Evolutionary conservation across 495 filamentous ascomycete species (phyloP), one percentile per base, ranked within the genome.

Genomic region (Talaromyces ruber): DNA sequence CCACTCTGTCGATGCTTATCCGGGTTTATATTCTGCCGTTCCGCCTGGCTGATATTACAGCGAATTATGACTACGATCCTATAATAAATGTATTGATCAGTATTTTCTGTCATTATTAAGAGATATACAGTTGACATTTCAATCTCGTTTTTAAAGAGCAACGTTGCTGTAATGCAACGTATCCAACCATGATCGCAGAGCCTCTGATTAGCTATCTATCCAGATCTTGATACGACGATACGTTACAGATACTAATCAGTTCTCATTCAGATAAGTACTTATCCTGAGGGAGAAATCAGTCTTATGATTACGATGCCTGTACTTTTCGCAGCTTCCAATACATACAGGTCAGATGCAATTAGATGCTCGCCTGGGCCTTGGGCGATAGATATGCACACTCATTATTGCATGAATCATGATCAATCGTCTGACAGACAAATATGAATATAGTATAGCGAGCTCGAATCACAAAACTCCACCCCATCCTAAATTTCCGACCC

Each of bases 1-100:
- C 51, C 51, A 28, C 51, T 54, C 51, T 28, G 14, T 54, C 16
- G n/a, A 16, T 37, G 58, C 59, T 59, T 60, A 60, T 60, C 59
- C 59, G 59, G 59, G 6, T 14, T 30, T 60, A 51, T 34, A 28
- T 60, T 60, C 26, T 22, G 45, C 59, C 59, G 45, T 32, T n/a
- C 43, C 43, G 43, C 1, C 4, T 9, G 16, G 21, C 34, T 16
- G 12, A 16, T 12, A 34, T 39, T 39, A 16, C 30, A 39, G 34
- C 34, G 14, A 5, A 16, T 16, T 4, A 39, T 34, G 30, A 34
- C 1, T 39, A 39, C 34, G 12, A 39, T 39, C 11, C 11, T 39
- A 39, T 14, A 8, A 39, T 39, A 16, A 39, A 16, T 39, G 34
- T 39, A 39, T 39, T 39, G 14, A 39, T n/a, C 34, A 5, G 14